Conservation (phyloP, 768 basidiomycete species). For the Tulasnella sp. region DNA sequence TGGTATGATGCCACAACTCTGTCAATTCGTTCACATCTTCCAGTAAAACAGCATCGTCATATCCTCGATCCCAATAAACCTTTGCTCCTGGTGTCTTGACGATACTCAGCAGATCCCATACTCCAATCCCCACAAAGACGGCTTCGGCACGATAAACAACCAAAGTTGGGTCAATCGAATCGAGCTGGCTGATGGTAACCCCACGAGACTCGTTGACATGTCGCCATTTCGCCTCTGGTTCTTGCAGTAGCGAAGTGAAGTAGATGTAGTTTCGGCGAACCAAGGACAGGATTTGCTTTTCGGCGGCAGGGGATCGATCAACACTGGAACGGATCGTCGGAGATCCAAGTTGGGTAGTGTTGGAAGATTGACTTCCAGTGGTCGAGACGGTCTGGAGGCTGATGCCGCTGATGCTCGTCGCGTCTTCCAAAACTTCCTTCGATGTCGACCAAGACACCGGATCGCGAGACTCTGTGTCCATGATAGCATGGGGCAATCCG, state of each 20-base stretch:
- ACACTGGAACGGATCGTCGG: constrained; percentile 12
- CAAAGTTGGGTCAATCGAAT: constrained; percentile 92
- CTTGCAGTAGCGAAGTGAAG: constrained; percentile 91
- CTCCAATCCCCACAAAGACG: constrained; percentile 86
- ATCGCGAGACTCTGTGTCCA: constrained; percentile 51
- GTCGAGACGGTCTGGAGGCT: constrained; percentile 42
- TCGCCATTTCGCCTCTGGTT: constrained; percentile 98
- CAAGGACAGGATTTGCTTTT: constrained; percentile 74
- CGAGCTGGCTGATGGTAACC: constrained; percentile 87
- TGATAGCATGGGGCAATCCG: constrained; percentile 60
- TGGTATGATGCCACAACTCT: constrained; percentile 87
- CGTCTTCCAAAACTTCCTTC: constrained; percentile 58
- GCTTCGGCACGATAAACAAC: constrained; percentile 95
- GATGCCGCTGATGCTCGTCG: constrained; percentile 49
- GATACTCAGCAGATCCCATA: constrained; percentile 89
- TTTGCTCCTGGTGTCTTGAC: constrained; percentile 78
- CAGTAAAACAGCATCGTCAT: constrained; percentile 72
- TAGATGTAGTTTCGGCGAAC: constrained; percentile 94
- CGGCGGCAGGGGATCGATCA: constrained; percentile 45
- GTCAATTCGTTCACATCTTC: constrained; percentile 86
- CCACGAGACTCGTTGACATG: constrained; percentile 63
- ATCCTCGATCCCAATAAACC: constrained; percentile 76
- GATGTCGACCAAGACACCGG: constrained; percentile 46
- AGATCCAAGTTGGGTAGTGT: background rate
- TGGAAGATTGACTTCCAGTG: background rate